These are phyloP conservation scores for Aspergillus novofumigatus DNA, from an alignment of 2,329 filamentous ascomycete genomes.

Conservation along the genomic window DNA sequence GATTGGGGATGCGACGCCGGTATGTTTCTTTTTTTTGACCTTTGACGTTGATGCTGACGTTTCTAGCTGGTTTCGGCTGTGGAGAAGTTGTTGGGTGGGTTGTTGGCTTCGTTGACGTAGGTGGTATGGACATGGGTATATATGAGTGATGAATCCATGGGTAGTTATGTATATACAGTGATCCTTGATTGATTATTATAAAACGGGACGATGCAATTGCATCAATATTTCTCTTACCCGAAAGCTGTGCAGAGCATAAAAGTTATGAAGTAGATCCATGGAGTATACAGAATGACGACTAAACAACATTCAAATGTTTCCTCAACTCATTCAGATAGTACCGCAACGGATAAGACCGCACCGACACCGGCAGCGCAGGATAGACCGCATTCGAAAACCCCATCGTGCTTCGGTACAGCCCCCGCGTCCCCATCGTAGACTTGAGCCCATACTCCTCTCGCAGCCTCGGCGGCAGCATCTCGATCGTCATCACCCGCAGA, in stretches of 20 bases:
- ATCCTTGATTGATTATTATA: neutral
- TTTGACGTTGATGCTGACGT: neutral
- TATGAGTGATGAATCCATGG: neutral
- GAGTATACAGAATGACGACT: neutral
- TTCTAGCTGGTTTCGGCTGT: constrained; percentile 26
- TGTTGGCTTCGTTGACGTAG: constrained; percentile 18
- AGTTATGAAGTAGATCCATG: neutral
- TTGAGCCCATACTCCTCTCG: constrained; percentile 33
- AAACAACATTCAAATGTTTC: constrained; percentile 23
- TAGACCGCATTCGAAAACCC: constrained; percentile 30
- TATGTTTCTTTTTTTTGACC: constrained; percentile 10
- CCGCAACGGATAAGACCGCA: constrained; percentile 27
- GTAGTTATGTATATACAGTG: neutral
- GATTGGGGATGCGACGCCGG: constrained; percentile 32
- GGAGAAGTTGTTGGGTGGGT: constrained; percentile 24
- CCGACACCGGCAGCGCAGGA: constrained; percentile 28
- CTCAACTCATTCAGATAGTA: constrained; percentile 30
- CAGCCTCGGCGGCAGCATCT: constrained; percentile 31
- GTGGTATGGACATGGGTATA: neutral
- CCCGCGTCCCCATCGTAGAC: constrained; percentile 22
- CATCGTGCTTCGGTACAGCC: constrained; percentile 30
- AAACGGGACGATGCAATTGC: neutral
- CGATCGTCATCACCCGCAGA: constrained; percentile 27
- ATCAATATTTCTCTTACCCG: too few species aligned
- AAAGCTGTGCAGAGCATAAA: too few species aligned